These are phyloP conservation scores for Meyerozyma sp. DNA, from an alignment of 1,139 yeast species.

Conservation along the genomic window DNA sequence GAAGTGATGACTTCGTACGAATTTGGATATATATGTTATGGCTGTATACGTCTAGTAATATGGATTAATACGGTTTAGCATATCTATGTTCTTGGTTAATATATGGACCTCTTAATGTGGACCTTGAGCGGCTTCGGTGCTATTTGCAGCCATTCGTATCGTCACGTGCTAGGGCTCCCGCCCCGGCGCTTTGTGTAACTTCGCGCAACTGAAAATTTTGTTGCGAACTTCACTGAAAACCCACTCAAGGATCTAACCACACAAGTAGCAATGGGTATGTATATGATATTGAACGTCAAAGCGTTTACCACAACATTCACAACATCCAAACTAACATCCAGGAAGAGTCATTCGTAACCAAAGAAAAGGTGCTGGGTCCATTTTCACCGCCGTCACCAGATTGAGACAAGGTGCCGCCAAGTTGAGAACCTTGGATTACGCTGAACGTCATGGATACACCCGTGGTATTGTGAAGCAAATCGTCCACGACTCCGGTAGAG, in stretches of 20 bases:
- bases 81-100: too few species aligned
- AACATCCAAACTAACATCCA: slow-evolving; percentile 20
- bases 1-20: too few species aligned
- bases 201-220: slow-evolving; percentile 1
- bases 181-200: neutral
- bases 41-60: too few species aligned
- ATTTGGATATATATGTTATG: too few species aligned
- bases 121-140: neutral
- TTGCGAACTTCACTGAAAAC: slow-evolving; percentile 1
- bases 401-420: slow-evolving; percentile 99
- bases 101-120: too few species aligned
- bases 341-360: slow-evolving; percentile 99
- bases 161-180: slow-evolving; percentile 1
- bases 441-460: slow-evolving; percentile 99
- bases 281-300: neutral
- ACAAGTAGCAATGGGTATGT: slow-evolving; percentile 2
- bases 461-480: slow-evolving; percentile 99
- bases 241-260: slow-evolving; percentile 1
- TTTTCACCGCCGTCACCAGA: slow-evolving; percentile 99
- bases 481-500: slow-evolving; percentile 99
- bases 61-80: too few species aligned
- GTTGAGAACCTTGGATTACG: slow-evolving; percentile 97
- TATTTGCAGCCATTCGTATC: neutral
- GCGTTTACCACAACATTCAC: neutral
- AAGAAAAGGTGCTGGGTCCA: slow-evolving; percentile 99